Evolutionary conservation across 2,329 filamentous ascomycete species (phyloP).

Genomic region (Curvularia sp.): DNA sequence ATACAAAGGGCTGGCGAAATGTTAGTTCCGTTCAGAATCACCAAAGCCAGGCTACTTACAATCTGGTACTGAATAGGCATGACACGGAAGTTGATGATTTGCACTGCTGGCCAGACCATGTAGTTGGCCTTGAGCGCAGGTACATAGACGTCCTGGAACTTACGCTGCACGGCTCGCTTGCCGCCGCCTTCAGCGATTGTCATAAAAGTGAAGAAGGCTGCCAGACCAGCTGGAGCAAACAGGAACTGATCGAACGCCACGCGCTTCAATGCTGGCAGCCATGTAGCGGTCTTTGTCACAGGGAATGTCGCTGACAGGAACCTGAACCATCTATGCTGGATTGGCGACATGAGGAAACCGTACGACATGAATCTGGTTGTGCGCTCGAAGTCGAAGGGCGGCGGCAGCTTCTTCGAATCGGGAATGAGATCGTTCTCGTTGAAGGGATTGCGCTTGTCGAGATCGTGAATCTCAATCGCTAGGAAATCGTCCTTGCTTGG

Average conservation of each 20-base stretch:
- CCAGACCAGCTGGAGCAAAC: conserved; percentile 89
- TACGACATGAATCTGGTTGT: conserved; percentile 96
- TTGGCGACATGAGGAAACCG: conserved; percentile 91
- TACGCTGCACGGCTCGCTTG: conserved; percentile 76
- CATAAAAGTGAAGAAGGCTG: conserved; percentile 93
- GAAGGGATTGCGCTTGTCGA: conserved; percentile 79
- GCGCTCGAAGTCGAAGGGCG: conserved; percentile 94
- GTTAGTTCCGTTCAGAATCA: conserved; percentile 15
- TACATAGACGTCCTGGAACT: conserved; percentile 92
- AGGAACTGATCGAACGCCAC: conserved; percentile 92
- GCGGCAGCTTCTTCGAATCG: conserved; percentile 67
- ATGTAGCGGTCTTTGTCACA: conserved; percentile 73
- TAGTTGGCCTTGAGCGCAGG: conserved; percentile 96
- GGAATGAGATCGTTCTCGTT: conserved; percentile 71
- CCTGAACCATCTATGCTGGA: conserved; percentile 96
- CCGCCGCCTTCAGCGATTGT: conserved; percentile 93
- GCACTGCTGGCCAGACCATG: conserved; percentile 91
- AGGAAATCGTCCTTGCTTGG: conserved; percentile 71
- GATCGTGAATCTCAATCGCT: conserved; percentile 86
- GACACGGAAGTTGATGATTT: conserved; percentile 94
- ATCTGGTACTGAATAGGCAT: conserved; percentile 97
- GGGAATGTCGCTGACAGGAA: conserved; percentile 85
- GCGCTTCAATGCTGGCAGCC: conserved; percentile 82
- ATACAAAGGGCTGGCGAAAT: conserved; percentile 81
- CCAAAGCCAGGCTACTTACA: conserved; percentile 63